phyloP scores from a whole-genome alignment of 1,284 basidiomycete species.

The Tylopilus sp. region DNA sequence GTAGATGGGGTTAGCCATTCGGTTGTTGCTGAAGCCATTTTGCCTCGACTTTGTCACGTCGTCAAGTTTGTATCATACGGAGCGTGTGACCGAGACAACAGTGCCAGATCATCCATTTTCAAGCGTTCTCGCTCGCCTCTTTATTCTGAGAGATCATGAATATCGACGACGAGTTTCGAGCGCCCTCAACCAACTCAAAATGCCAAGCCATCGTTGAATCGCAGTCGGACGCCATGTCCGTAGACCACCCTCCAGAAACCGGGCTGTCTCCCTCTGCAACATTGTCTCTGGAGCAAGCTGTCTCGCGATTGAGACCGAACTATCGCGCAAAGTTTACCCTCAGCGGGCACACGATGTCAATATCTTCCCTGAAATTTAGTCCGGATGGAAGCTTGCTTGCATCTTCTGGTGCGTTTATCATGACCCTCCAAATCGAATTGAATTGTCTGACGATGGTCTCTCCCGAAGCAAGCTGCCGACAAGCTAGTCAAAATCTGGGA shows the following conservation, averaged over 20 bases:
- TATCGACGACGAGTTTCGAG: slow-evolving; percentile 13
- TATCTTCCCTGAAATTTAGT: slow-evolving; percentile 77
- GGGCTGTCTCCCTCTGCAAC: neutral
- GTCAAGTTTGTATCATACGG: neutral
- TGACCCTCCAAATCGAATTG: neutral
- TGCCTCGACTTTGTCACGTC: slow-evolving; percentile 8
- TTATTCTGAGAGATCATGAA: slow-evolving; percentile 14
- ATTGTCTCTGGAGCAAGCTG: slow-evolving; percentile 2
- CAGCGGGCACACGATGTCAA: slow-evolving; percentile 67
- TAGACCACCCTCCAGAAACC: slow-evolving; percentile 6
- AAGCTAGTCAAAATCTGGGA: slow-evolving; percentile 78
- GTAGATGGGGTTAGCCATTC: slow-evolving; percentile 68
- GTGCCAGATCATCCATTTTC: too few species aligned
- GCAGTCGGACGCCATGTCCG: slow-evolving; percentile 11
- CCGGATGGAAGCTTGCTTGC: slow-evolving; percentile 69
- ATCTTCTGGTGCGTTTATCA: slow-evolving; percentile 58
- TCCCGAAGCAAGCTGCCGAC: slow-evolving; percentile 64
- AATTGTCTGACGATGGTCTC: slow-evolving; percentile 19
- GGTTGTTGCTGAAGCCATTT: slow-evolving; percentile 41
- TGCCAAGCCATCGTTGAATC: slow-evolving; percentile 5
- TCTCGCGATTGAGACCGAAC: slow-evolving; percentile 26
- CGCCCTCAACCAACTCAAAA: neutral
- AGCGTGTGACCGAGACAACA: slow-evolving; percentile 8
- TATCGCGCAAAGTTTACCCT: slow-evolving; percentile 50
- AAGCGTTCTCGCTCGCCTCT: too few species aligned